Evolutionary conservation across 2,329 filamentous ascomycete genomes (phyloP), one percentile per base, ranked within the genome.

Genomic region (Chalara sp.): DNA sequence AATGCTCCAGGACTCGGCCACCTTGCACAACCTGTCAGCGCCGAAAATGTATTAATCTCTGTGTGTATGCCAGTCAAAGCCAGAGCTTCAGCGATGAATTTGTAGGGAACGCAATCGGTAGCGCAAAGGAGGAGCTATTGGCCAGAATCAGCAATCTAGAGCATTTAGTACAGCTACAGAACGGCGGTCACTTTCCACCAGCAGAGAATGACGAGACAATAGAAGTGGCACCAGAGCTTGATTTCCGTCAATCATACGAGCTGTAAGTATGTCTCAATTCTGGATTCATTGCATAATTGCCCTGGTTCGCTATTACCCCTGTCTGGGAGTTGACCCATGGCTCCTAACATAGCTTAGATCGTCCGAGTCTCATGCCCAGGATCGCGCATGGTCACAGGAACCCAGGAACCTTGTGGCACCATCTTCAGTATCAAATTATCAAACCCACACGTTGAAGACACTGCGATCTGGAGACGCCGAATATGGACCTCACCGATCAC

Each of bases 1-100:
- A 48, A 40, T 56, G 54, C 47, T 54, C 52, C 2, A 33, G 54
- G 28, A 53, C 47, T 11, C 42, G 46, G 5, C 47, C 54, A 8
- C 28, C 43, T 8, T 56, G 54, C 31, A 52, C 53, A 5, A 54
- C 52, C 4, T 56, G 54, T 29, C 46, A 33, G 12, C 48, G 54
- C 6, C 44, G 54, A 21, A 35, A 47, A 35, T 53, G 44, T 33
- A 29, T 29, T 1, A 45, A 53, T 29, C 41, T 41, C 13, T 56
- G 54, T 47, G 40, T 46, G 3, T 56, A 52, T 33, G 53, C 46
- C 28, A 40, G 44, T 5, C 12, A 39, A 11, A 3, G 21, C 3
- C 12, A 11, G 21, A 21, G 8, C 10, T n/a, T 31, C 13, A 28
- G 39, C 4, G 45, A 47, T 33, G 41, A 28, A 2, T 6, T 6